Conservation (phyloP, 371 early-diverging fungal species). For the Circinella umbellata region DNA sequence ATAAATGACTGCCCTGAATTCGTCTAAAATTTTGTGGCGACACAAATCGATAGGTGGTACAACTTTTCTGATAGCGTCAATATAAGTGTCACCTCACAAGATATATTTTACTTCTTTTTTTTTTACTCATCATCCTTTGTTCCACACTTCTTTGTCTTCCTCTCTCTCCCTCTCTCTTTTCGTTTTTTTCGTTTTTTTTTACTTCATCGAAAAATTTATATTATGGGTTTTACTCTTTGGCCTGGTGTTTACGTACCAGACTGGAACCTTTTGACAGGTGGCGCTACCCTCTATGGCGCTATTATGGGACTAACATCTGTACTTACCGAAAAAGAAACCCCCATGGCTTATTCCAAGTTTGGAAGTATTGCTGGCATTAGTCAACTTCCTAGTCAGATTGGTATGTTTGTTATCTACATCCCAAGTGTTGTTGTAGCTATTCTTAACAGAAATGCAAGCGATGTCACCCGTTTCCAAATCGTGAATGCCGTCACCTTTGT, state of each 20-base stretch:
- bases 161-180: neutral
- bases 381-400: conserved; percentile 24
- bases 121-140: too few relatives aligned
- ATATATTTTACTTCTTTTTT: too few relatives aligned
- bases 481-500: conserved; percentile 17
- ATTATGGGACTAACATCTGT: conserved; percentile 15
- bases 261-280: conserved; percentile 18
- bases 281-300: conserved; percentile 15
- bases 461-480: conserved; percentile 17
- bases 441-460: neutral
- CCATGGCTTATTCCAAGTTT: conserved; percentile 36
- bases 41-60: too few relatives aligned
- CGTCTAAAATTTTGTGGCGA: too few relatives aligned
- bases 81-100: neutral
- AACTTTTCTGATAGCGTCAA: neutral
- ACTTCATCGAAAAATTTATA: neutral
- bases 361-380: conserved; percentile 18
- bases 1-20: too few relatives aligned
- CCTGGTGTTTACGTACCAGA: conserved; percentile 24
- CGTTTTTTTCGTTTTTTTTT: neutral
- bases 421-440: conserved; percentile 27
- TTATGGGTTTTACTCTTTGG: conserved; percentile 5
- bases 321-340: conserved; percentile 3
- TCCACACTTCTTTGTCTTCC: neutral
- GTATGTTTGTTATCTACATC: conserved; percentile 29